These are phyloP conservation scores for Blastobotrys muscicola DNA, from an alignment of 805 yeast species.

Conservation along the genomic window DNA sequence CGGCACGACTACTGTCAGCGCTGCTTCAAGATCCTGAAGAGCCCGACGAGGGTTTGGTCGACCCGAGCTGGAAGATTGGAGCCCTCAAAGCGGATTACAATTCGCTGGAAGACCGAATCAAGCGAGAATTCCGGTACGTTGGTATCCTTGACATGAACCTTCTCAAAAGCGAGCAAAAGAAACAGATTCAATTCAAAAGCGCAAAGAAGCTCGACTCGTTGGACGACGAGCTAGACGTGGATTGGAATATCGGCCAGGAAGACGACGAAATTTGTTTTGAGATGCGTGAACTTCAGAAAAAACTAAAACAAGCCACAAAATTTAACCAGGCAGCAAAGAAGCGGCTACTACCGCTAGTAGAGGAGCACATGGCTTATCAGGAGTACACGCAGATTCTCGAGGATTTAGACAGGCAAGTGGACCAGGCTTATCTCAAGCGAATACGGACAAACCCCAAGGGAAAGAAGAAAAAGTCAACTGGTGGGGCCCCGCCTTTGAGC, in stretches of 20 bases:
- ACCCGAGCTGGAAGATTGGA: slow-evolving; percentile 35
- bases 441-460: slow-evolving; percentile 62
- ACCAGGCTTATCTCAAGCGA: slow-evolving; percentile 82
- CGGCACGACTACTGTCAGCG: slow-evolving; percentile 76
- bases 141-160: slow-evolving; percentile 53
- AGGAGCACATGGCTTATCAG: slow-evolving; percentile 89
- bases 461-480: slow-evolving; percentile 37
- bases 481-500: slow-evolving; percentile 1
- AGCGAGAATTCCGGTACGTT: slow-evolving; percentile 78
- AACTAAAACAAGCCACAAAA: slow-evolving; percentile 49
- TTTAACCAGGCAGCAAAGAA: slow-evolving; percentile 62
- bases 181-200: slow-evolving; percentile 14
- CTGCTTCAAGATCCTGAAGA: slow-evolving; percentile 41
- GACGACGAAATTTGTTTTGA: slow-evolving; percentile 93
- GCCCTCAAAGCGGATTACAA: slow-evolving; percentile 53
- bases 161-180: slow-evolving; percentile 25
- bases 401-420: slow-evolving; percentile 93
- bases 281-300: slow-evolving; percentile 60
- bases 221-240: slow-evolving; percentile 32
- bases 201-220: slow-evolving; percentile 17
- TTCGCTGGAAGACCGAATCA: slow-evolving; percentile 77
- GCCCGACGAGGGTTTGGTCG: slow-evolving; percentile 10
- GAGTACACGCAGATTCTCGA: slow-evolving; percentile 85
- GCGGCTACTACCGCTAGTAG: slow-evolving; percentile 58
- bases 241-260: slow-evolving; percentile 74